phyloP scores from a whole-genome alignment of 257 asterid species.

The Solanum microdontum region DNA sequence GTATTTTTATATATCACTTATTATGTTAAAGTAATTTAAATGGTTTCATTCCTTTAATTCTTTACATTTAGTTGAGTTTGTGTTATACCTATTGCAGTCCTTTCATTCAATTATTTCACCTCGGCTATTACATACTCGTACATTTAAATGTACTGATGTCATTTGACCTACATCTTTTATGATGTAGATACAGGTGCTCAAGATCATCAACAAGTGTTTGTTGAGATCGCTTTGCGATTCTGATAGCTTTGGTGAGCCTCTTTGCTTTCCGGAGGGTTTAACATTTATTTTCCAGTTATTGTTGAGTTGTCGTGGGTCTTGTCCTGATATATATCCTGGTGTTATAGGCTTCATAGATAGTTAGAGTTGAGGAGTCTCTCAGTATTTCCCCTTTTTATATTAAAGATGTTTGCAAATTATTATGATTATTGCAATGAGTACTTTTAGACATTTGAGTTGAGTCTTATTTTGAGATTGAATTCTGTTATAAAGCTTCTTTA shows the following conservation, averaged over 20 bases:
- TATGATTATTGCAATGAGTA: too few relatives aligned
- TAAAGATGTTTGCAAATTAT: too few relatives aligned
- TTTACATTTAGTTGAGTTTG: neutral
- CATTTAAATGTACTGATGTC: neutral
- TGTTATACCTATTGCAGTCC: neutral
- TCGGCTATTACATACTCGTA: neutral
- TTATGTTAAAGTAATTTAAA: neutral
- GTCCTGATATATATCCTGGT: too few relatives aligned
- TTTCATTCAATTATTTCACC: too few relatives aligned
- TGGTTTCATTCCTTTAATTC: neutral
- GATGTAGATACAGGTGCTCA: neutral
- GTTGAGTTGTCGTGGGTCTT: neutral
- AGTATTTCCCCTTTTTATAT: too few relatives aligned
- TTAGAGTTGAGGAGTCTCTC: neutral
- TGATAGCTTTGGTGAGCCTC: neutral
- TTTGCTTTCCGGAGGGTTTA: neutral
- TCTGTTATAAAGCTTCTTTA: too few relatives aligned
- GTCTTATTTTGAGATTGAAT: too few relatives aligned
- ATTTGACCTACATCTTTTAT: neutral
- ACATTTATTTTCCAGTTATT: too few relatives aligned
- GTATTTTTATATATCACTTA: neutral
- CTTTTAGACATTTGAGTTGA: too few relatives aligned
- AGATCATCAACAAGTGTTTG: neutral
- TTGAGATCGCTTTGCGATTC: neutral
- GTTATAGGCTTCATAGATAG: too few relatives aligned